Base-by-base conservation (phyloP, 1,139 yeast species). In the Wickerhamomyces sp. region DNA sequence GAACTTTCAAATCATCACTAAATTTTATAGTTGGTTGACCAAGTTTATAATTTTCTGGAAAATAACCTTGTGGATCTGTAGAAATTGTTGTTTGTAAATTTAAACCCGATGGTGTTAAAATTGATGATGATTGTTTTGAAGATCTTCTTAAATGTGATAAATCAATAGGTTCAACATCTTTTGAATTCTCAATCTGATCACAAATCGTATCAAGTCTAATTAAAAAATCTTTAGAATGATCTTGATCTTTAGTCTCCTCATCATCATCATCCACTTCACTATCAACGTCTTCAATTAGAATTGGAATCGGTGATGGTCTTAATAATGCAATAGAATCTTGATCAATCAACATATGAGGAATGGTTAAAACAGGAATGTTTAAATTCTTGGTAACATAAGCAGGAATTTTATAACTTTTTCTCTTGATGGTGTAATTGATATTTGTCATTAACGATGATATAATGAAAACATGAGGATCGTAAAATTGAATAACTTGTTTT, bases 401-500 rank as follows among this genome's bases (percentile, higher is more conserved):
- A 4, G 67, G 64, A 16, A 64, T 34, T 38, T 59, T 64, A 5
- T 57, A 51, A 20, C 52, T 47, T 5, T 54, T 55, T 4, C 57
- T 56, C 19, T 47, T 49, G 30, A 58, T 52, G 31, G 51, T 55
- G 10, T 58, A 46, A 31, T 52, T 57, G 26, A 58, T 30, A 30
- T 54, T 60, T 4, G 64, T 52, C 20, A 60, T 52, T n/a, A 61
- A 58, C 3, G 63, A 57, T 16, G 64, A 58, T 4, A 64, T 46
- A 3, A 72, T 45, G 24, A 75, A 72, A 42, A 76, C 57, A 44
- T 72, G 72, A 12, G 86, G 84, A 45, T 68, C 72, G 51, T 76
- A 75, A 22, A 77, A 56, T 32, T 65, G 62, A 36, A 71, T 64
- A 60, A 74, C 70, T 36, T 72, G 74, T 36, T 67, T 65, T 35